Conservation (phyloP, 495 filamentous ascomycete species). For the Xylaria cubensis region DNA sequence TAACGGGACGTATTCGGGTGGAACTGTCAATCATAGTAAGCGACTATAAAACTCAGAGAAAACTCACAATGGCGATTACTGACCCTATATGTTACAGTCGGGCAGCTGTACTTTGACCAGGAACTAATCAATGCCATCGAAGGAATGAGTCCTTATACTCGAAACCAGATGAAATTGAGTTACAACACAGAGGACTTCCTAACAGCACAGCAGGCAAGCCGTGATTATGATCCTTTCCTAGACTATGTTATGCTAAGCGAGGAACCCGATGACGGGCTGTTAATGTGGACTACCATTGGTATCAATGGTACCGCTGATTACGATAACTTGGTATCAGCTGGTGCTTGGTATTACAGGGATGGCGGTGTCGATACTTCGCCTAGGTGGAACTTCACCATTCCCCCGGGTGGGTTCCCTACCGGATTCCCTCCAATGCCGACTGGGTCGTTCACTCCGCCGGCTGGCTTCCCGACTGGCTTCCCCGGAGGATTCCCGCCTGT, state of each 20-base stretch:
- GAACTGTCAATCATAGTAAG: constrained; percentile 53
- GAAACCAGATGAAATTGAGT: constrained; percentile 53
- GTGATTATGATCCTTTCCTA: constrained; percentile 46
- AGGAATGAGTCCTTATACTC: constrained; percentile 57
- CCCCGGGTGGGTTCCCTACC: constrained; percentile 20
- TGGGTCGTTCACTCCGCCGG: constrained; percentile 15
- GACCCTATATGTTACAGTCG: constrained; percentile 31
- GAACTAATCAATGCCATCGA: constrained; percentile 57
- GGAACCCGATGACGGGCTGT: constrained; percentile 54
- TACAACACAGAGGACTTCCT: constrained; percentile 51
- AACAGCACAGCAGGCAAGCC: constrained; percentile 39
- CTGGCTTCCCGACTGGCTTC: constrained; percentile 22
- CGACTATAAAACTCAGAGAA: background rate
- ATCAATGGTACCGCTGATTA: constrained; percentile 57
- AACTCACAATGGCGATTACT: background rate
- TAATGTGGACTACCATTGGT: constrained; percentile 63
- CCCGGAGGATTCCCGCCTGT: constrained; percentile 22
- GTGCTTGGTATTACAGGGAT: constrained; percentile 27
- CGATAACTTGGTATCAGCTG: constrained; percentile 41
- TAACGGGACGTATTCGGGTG: constrained; percentile 54
- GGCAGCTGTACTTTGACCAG: constrained; percentile 64
- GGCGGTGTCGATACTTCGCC: constrained; percentile 28
- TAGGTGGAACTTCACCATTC: constrained; percentile 22
- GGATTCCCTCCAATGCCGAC: constrained; percentile 15
- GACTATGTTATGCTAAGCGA: constrained; percentile 56